Conservation (phyloP, 768 basidiomycete species). For the Termitomyces sp. region DNA sequence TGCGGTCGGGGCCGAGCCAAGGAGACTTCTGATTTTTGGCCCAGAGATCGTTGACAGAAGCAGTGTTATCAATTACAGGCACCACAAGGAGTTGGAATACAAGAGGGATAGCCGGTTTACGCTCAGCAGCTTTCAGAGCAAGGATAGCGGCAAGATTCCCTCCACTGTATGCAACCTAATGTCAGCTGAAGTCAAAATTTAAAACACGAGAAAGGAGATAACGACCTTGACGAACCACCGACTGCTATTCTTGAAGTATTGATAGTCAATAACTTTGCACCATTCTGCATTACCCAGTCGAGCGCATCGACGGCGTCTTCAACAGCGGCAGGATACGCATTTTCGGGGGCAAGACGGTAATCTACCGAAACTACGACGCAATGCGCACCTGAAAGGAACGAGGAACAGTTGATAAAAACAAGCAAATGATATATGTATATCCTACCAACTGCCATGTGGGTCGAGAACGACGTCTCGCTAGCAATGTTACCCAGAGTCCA, state of each 20-base stretch:
- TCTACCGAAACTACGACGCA: slow-evolving; percentile 64
- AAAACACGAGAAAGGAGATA: not conserved
- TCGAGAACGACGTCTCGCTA: slow-evolving; percentile 56
- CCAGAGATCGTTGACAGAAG: slow-evolving; percentile 45
- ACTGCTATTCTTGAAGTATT: slow-evolving; percentile 55
- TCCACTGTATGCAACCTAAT: slow-evolving; percentile 33
- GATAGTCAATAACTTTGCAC: slow-evolving; percentile 36
- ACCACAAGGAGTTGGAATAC: slow-evolving; percentile 63
- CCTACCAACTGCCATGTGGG: slow-evolving; percentile 53
- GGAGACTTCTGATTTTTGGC: slow-evolving; percentile 49
- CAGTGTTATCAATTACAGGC: slow-evolving; percentile 71
- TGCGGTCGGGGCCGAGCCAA: slow-evolving; percentile 55
- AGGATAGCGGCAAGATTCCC: slow-evolving; percentile 66
- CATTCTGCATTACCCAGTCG: slow-evolving; percentile 51
- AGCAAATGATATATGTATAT: not conserved
- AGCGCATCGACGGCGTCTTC: slow-evolving; percentile 66
- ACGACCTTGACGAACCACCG: slow-evolving; percentile 68
- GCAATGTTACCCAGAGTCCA: slow-evolving; percentile 69
- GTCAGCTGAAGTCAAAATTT: not conserved
- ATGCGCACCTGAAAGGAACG: slow-evolving; percentile 37
- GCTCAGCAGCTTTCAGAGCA: slow-evolving; percentile 52
- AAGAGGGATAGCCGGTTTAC: slow-evolving; percentile 44
- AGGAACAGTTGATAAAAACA: not conserved
- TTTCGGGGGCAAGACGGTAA: slow-evolving; percentile 68
- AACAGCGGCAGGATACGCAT: slow-evolving; percentile 65